Percentiles rank a stretch among this genome's conserved stretches.
These are phyloP conservation scores for Hypoxylon intermedium DNA, from an alignment of 495 filamentous ascomycete species.

Conservation along the genomic window DNA sequence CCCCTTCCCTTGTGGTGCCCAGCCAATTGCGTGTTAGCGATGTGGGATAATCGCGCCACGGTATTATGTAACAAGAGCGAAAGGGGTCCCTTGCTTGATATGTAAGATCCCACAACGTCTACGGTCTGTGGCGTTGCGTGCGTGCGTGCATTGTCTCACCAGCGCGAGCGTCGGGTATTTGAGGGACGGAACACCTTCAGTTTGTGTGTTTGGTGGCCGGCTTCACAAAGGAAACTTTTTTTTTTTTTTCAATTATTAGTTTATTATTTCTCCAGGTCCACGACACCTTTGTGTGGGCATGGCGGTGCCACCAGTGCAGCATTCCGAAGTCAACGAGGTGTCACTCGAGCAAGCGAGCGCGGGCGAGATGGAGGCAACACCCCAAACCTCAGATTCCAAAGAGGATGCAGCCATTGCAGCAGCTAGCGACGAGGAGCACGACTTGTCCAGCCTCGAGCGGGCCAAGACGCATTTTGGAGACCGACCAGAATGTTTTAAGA, in stretches of 20 bases:
- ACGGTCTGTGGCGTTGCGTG: no score
- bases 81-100: neutral
- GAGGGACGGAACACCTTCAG: no score
- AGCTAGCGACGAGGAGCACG: constrained; percentile 22
- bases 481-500: constrained; percentile 46
- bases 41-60: neutral
- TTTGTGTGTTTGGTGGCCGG: no score
- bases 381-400: constrained; percentile 11
- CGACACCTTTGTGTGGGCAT: neutral
- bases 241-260: no score
- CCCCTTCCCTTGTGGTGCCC: neutral
- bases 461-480: constrained; percentile 37
- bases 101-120: no score
- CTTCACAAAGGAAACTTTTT: neutral
- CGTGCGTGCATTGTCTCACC: no score
- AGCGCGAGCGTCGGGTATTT: no score
- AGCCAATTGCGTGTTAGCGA: neutral
- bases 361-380: neutral
- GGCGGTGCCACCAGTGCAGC: constrained; percentile 8
- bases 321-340: constrained; percentile 20
- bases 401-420: neutral
- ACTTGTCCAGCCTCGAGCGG: constrained; percentile 26
- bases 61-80: neutral
- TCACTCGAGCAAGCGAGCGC: constrained; percentile 3
- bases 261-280: no score